A percentile compares a stretch with the other conserved stretches of the same genome.
Conservation (phyloP, 495 filamentous ascomycete genomes). For the Penicillium coprophilum region DNA sequence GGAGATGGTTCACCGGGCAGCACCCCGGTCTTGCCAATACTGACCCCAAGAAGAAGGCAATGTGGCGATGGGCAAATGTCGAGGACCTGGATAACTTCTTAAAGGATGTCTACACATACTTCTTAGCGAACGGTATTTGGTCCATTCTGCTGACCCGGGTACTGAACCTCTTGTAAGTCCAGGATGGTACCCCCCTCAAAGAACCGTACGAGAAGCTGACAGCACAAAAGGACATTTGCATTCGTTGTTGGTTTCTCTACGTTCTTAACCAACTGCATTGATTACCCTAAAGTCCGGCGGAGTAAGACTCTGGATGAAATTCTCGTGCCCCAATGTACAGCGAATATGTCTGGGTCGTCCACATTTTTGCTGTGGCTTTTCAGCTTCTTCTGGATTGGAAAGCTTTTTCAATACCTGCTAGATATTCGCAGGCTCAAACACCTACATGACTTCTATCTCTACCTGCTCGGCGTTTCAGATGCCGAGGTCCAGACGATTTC, state of each 20-base stretch:
- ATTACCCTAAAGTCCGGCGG: constrained; percentile 72
- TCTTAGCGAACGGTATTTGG: constrained; percentile 80
- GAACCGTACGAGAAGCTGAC: constrained; percentile 11
- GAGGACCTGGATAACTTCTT: constrained; percentile 90
- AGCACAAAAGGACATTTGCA: constrained; percentile 53
- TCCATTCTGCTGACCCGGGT: constrained; percentile 73
- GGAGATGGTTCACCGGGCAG: constrained; percentile 37
- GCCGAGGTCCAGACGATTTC: constrained; percentile 93
- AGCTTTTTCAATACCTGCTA: constrained; percentile 69
- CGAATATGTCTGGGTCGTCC: constrained; percentile 77
- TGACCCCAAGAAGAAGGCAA: constrained; percentile 76
- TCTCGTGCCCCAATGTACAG: constrained; percentile 77
- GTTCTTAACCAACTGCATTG: constrained; percentile 83
- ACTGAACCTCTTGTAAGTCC: constrained; percentile 71
- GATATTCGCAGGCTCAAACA: constrained; percentile 72
- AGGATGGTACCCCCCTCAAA: background rate
- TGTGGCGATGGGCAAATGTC: constrained; percentile 96
- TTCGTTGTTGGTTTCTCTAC: constrained; percentile 85
- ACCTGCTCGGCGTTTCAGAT: constrained; percentile 85
- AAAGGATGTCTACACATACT: constrained; percentile 88
- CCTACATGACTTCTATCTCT: constrained; percentile 84
- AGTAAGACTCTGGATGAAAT: constrained; percentile 77
- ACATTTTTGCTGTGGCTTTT: constrained; percentile 83
- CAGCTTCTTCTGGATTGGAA: constrained; percentile 83
- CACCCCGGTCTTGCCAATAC: constrained; percentile 48